Conservation (phyloP, 768 basidiomycete genomes). For the Heimioporus sp. region DNA sequence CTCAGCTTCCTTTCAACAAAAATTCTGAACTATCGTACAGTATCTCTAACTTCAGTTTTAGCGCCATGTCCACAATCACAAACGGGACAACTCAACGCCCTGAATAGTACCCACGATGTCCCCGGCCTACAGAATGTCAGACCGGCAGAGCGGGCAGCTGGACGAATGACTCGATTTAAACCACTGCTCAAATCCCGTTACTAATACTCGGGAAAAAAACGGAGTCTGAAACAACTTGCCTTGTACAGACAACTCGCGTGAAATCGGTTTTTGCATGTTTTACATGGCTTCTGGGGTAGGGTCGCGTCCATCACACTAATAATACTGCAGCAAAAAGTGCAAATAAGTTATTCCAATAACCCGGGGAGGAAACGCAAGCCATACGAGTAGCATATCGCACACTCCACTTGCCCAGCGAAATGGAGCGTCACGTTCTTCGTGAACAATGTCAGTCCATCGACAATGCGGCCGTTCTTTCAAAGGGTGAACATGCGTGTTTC, state of each 20-base stretch:
- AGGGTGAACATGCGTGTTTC: not conserved
- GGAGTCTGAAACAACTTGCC: slow-evolving; percentile 36
- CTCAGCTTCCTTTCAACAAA: no score
- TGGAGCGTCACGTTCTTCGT: slow-evolving; percentile 92
- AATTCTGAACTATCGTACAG: not conserved
- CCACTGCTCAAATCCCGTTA: slow-evolving; percentile 55
- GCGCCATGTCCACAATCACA: not conserved
- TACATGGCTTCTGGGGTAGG: slow-evolving; percentile 88
- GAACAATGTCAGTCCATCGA: slow-evolving; percentile 86
- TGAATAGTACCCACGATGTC: not conserved
- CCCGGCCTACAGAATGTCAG: slow-evolving; percentile 62
- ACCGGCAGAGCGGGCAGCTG: slow-evolving; percentile 88
- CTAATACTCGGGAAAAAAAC: not conserved
- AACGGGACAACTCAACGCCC: not conserved
- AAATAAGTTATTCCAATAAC: not conserved
- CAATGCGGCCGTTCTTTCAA: slow-evolving; percentile 79
- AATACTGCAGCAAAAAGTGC: slow-evolving; percentile 49
- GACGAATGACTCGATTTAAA: slow-evolving; percentile 87
- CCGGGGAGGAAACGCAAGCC: not conserved
- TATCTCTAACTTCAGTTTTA: not conserved
- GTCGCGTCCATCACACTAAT: slow-evolving; percentile 87
- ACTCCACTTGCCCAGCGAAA: slow-evolving; percentile 94
- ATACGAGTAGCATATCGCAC: slow-evolving; percentile 96
- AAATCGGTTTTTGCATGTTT: slow-evolving; percentile 92
- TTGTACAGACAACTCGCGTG: slow-evolving; percentile 92